Conservation (phyloP, 805 yeast species). For the Kodamaea kakaduensis region DNA sequence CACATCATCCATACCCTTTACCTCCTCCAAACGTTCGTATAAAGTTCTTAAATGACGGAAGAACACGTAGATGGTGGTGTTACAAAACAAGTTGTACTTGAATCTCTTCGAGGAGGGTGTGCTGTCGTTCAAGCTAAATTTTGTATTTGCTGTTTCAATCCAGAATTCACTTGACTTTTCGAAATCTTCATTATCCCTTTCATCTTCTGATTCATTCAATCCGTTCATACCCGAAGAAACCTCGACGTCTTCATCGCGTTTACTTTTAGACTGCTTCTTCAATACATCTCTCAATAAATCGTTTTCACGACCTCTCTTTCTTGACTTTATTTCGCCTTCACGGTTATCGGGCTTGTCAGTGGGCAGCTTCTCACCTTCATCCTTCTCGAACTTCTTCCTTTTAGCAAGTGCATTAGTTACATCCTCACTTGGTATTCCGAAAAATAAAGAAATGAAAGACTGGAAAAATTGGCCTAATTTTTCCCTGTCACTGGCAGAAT, state of each 20-base stretch:
- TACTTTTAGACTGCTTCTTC: slow-evolving; percentile 45
- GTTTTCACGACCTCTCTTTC: slow-evolving; percentile 50
- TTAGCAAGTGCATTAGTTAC: slow-evolving; percentile 39
- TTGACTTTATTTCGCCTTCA: slow-evolving; percentile 23
- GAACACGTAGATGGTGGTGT: slow-evolving; percentile 84
- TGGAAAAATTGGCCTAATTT: slow-evolving; percentile 67
- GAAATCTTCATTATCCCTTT: slow-evolving; percentile 27
- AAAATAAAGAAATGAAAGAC: slow-evolving; percentile 68
- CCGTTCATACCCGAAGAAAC: slow-evolving; percentile 30
- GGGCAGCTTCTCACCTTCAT: slow-evolving; percentile 14
- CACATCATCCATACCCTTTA: slow-evolving; percentile 64
- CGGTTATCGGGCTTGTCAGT: slow-evolving; percentile 11
- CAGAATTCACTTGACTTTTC: slow-evolving; percentile 41
- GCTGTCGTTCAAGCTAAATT: slow-evolving; percentile 26
- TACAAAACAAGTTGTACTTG: slow-evolving; percentile 76
- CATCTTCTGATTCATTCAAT: slow-evolving; percentile 31
- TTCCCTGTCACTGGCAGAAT: slow-evolving; percentile 78
- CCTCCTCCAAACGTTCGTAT: slow-evolving; percentile 74
- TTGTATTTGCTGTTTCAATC: slow-evolving; percentile 35
- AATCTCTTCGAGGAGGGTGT: slow-evolving; percentile 38
- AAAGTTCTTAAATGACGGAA: slow-evolving; percentile 80
- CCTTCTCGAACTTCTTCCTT: slow-evolving; percentile 15
- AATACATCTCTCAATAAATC: slow-evolving; percentile 60
- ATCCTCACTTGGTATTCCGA: slow-evolving; percentile 50
- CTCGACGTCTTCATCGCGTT: slow-evolving; percentile 31